Evolutionary conservation across 352 stramenopile genomes (phyloP).

Genomic region (Phytopythium sindhum): DNA sequence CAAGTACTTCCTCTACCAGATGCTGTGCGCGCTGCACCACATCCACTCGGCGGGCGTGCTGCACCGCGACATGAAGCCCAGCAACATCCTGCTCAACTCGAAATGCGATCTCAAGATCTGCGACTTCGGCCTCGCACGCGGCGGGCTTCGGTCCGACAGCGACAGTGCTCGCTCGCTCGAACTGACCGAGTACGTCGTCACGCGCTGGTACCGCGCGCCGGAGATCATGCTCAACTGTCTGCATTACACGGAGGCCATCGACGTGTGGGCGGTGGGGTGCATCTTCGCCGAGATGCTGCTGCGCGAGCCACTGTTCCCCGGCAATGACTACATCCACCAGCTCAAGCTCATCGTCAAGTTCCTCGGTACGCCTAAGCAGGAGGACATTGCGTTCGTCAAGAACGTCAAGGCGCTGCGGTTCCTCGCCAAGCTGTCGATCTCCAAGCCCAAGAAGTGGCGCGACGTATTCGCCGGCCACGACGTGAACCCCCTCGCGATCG

Average conservation of each 20-base stretch:
- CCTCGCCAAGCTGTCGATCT: conserved; percentile 74
- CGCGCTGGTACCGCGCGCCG: conserved; percentile 83
- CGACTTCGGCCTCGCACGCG: conserved; percentile 71
- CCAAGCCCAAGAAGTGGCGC: conserved; percentile 66
- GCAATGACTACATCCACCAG: conserved; percentile 83
- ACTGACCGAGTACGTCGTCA: conserved; percentile 65
- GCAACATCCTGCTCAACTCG: conserved; percentile 77
- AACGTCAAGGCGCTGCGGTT: conserved; percentile 90
- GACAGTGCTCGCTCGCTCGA: conserved; percentile 22
- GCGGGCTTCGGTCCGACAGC: conserved; percentile 32
- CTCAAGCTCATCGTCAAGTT: conserved; percentile 82
- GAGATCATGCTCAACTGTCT: conserved; percentile 95
- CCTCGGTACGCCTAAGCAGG: conserved; percentile 62
- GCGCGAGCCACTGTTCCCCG: conserved; percentile 94
- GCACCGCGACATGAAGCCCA: conserved; percentile 83
- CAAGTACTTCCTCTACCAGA: conserved; percentile 83
- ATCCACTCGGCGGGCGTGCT: conserved; percentile 93
- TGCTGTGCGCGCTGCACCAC: conserved; percentile 83
- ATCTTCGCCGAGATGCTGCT: conserved; percentile 98
- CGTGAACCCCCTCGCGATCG: conserved; percentile 47
- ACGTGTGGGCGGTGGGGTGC: conserved; percentile 95
- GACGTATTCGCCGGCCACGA: conserved; percentile 48
- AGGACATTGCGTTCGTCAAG: conserved; percentile 81
- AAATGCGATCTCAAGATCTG: conserved; percentile 83
- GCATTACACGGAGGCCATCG: conserved; percentile 93